These are phyloP conservation scores for Penstemon newberryi DNA, from an alignment of 257 asterid species.

Conservation along the genomic window DNA sequence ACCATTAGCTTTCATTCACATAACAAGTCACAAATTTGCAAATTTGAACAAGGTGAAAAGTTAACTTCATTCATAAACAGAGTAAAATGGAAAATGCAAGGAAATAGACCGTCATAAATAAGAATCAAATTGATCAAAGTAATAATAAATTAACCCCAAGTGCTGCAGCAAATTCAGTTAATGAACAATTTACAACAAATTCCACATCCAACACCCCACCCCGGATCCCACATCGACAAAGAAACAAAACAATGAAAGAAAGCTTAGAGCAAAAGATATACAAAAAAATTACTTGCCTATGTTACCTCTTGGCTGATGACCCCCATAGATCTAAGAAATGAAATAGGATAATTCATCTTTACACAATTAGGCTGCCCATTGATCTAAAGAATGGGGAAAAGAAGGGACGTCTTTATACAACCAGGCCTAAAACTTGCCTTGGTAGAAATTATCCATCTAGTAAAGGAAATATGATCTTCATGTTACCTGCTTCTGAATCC, in stretches of 20 bases:
- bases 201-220: conserved; percentile 9
- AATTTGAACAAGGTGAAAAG: not conserved
- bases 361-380: not conserved
- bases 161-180: not conserved
- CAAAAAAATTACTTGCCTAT: not conserved
- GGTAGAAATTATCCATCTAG: not conserved
- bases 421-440: conserved; percentile 6
- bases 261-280: not conserved
- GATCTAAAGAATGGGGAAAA: not conserved
- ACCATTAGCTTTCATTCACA: too few species aligned
- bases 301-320: conserved; percentile 1
- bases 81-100: not conserved
- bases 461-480: conserved; percentile 5
- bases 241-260: not conserved
- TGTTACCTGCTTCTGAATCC: conserved; percentile 13
- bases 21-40: not conserved
- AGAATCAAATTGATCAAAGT: not conserved
- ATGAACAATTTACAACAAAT: conserved; percentile 24
- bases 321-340: conserved; percentile 1
- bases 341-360: not conserved
- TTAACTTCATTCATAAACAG: not conserved
- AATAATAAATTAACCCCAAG: not conserved
- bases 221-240: not conserved
- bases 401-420: not conserved
- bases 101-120: not conserved